Base-by-base conservation (phyloP, 257 asterid species). In the Solanum gandarillasii region DNA sequence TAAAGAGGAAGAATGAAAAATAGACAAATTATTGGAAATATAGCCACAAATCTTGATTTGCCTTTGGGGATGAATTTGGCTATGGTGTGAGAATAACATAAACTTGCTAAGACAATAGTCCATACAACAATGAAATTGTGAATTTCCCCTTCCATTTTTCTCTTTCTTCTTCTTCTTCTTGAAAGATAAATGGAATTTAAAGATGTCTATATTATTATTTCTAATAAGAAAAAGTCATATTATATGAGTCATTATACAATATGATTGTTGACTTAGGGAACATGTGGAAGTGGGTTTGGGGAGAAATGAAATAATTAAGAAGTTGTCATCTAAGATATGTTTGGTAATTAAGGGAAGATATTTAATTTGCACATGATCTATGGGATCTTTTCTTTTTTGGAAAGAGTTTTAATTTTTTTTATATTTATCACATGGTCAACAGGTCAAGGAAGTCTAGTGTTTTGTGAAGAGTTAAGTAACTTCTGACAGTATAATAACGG, bases 61-160 rank as follows among this genome's bases (percentile, higher is more conserved):
- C 91, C 92, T 3, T 89, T 67, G 23, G 89, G 92, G 88, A 90
- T 75, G 86, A 88, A 3, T 55, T 91, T 91, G 85, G 35, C 68
- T 4, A 58, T 76, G 12, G 70, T 31, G 86, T 93, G 92, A 89
- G 95, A 92, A 73, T 93, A 94, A 72, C 88, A 88, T 18, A 93
- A 84, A 23, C 89, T 90, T 65, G 87, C 90, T 13, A 93, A 55
- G 6, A 92, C 88, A 2, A 92, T 90, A 0, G 76, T 58, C 94
- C 96, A 93, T 36, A 93, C 93, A 1, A 93, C 73, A 4, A 90
- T 87, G 29, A 89, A 88, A 86, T 91, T 93, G 75, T 87, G 88
- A 36, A 93, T 88, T 85, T 94, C 95, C 1, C 94, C 95, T 87
- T 93, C 95, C 96, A 92, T 91, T 35, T 67, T 18, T 12, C 31